Evolutionary conservation across 202 grass and related monocot species (phyloP).

Genomic region (Panicum virgatum): DNA sequence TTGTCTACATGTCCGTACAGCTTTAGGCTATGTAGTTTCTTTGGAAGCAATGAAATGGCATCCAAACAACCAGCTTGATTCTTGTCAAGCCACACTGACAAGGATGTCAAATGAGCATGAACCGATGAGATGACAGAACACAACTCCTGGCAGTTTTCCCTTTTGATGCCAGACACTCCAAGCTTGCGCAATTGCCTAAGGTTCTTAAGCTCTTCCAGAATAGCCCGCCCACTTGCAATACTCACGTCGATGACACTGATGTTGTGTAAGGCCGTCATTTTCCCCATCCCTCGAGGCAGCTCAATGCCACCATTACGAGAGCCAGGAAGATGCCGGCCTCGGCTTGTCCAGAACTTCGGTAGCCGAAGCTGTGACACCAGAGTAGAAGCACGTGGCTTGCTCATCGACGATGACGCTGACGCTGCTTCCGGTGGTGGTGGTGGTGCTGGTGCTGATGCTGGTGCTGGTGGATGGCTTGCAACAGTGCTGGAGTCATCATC

Average conservation of each 20-base stretch:
- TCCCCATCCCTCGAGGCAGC: background rate
- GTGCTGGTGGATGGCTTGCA: background rate
- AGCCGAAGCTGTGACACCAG: background rate
- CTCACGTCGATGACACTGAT: background rate
- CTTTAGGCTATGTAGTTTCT: conserved; percentile 7
- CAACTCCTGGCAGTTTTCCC: background rate
- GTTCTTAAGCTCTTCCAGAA: too few species aligned
- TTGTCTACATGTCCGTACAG: background rate
- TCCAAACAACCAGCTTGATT: background rate
- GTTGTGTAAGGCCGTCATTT: background rate
- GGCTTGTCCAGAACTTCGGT: too few species aligned
- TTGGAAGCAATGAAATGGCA: background rate
- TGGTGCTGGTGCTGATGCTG: too few species aligned
- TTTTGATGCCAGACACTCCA: too few species aligned
- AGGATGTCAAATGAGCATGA: background rate
- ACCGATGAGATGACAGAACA: background rate
- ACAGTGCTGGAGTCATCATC: background rate
- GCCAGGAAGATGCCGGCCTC: background rate
- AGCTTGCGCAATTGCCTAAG: too few species aligned
- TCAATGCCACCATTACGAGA: background rate
- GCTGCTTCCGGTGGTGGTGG: background rate
- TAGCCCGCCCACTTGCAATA: too few species aligned
- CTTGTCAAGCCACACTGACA: background rate
- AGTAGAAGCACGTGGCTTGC: background rate
- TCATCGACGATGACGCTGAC: background rate